Evolutionary conservation across 2,329 filamentous ascomycete genomes (phyloP), one percentile per base, ranked within the genome.

Genomic region (Cordyceps javanica): DNA sequence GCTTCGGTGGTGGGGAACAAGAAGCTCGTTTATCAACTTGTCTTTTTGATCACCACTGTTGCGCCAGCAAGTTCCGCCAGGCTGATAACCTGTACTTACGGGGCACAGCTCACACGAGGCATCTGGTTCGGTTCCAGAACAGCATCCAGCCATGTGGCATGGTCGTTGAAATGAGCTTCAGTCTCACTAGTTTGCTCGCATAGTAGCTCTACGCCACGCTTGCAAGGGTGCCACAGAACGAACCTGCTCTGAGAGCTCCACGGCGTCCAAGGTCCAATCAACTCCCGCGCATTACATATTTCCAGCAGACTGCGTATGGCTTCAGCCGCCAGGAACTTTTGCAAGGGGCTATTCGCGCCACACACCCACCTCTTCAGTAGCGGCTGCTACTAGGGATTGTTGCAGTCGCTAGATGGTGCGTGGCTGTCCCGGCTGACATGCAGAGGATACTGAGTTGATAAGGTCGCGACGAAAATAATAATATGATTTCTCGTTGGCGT

Each of bases 161-260:
- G 34, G 10, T n/a, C 32, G 26, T 16, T 30, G 26, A 14, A 53
- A 41, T 16, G 38, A 53, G 36, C 38, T 42, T 10, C 36, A 30
- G 50, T 53, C 50, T 53, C 50, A 44, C 50, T 42, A 42, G 25
- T 10, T 14, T n/a, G n/a, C n/a, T n/a, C n/a, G n/a, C n/a, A n/a
- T n/a, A 0, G 30, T 36, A 36, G 48, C 48, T 23, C 16, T 36
- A 32, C 50, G 50, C 50, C 50, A 53, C 38, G n/a, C 50, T 8
- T 9, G 21, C 34, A 16, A 32, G 50, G 50, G 34, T 38, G 21
- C 21, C 14, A 30, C 21, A 10, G n/a, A 23, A 51, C 32, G 32
- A 51, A 39, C 32, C 8, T 14, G n/a, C 11, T 19, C 34, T 39
- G 34, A 51, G 48, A n/a, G n/a, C n/a, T n/a, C n/a, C 48, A 39